Conservation (phyloP, 495 filamentous ascomycete species). For the Beverwykella pulmonaria region DNA sequence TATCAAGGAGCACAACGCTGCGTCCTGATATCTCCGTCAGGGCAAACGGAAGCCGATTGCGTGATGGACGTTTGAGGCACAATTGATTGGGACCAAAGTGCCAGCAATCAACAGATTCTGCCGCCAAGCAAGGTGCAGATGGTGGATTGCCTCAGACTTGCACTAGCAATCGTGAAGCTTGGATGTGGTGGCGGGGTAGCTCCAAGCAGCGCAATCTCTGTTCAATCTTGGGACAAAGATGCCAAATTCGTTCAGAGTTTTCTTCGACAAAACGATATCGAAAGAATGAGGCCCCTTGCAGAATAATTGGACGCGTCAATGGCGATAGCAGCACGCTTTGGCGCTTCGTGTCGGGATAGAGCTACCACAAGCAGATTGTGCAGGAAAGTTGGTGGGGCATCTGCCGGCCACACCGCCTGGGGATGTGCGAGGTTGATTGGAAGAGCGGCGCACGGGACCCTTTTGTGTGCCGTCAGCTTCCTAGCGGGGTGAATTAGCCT, state of each 20-base stretch:
- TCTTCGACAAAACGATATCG: not conserved
- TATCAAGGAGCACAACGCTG: not conserved
- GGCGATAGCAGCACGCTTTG: constrained; percentile 2
- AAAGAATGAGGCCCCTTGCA: not conserved
- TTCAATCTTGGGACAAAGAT: not conserved
- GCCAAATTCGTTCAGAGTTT: not conserved
- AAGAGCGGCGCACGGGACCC: not conserved
- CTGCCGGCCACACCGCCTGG: constrained; percentile 5
- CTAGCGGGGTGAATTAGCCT: not conserved
- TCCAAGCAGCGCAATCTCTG: constrained; percentile 5
- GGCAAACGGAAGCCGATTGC: not conserved
- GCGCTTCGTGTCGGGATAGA: not conserved
- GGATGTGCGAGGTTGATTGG: constrained; percentile 9
- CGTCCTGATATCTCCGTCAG: not conserved
- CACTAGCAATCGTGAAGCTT: too few species aligned
- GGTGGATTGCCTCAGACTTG: too few species aligned
- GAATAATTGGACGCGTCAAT: not conserved
- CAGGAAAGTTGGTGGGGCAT: constrained; percentile 6
- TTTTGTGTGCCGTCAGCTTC: not conserved
- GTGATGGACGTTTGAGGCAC: too few species aligned
- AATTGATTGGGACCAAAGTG: not conserved
- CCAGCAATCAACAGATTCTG: not conserved
- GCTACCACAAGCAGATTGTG: constrained; percentile 12
- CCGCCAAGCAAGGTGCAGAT: not conserved
- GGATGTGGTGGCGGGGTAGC: constrained; percentile 17